Conservation (phyloP, 805 yeast species). For the Yueomyces sp. region DNA sequence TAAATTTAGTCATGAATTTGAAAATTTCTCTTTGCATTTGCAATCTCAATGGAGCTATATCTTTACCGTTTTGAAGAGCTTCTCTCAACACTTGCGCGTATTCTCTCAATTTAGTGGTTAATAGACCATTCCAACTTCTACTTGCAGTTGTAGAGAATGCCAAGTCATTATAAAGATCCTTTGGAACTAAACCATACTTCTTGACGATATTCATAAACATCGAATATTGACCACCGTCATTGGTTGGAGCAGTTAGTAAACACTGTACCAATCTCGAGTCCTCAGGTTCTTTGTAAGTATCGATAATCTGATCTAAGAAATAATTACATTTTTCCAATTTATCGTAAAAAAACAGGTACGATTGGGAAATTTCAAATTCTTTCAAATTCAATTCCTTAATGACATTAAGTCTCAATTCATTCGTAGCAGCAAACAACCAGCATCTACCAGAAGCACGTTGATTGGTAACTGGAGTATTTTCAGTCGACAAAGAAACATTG, state of each 20-base stretch:
- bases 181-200: constrained; percentile 75
- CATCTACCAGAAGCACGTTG: constrained; percentile 74
- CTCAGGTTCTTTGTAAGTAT: constrained; percentile 50
- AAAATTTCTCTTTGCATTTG: constrained; percentile 48
- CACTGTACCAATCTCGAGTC: constrained; percentile 61
- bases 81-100: constrained; percentile 59
- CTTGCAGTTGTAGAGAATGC: constrained; percentile 41
- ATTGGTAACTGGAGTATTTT: constrained; percentile 45
- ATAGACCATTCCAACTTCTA: constrained; percentile 39
- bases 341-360: constrained; percentile 72
- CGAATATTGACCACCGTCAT: constrained; percentile 83
- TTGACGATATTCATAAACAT: constrained; percentile 66
- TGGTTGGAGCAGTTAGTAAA: constrained; percentile 49
- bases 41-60: constrained; percentile 29
- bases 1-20: constrained; percentile 48
- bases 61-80: constrained; percentile 22
- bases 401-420: constrained; percentile 51
- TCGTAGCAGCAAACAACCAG: constrained; percentile 80
- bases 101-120: constrained; percentile 64
- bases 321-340: constrained; percentile 75
- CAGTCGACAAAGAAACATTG: constrained; percentile 27
- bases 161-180: constrained; percentile 58
- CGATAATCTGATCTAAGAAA: constrained; percentile 63
- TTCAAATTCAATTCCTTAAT: constrained; percentile 50
- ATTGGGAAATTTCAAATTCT: constrained; percentile 63